A percentile compares a stretch with the other conserved stretches of the same genome.
Conservation (phyloP, 345 rosid species). For the Noccaea caerulescens region DNA sequence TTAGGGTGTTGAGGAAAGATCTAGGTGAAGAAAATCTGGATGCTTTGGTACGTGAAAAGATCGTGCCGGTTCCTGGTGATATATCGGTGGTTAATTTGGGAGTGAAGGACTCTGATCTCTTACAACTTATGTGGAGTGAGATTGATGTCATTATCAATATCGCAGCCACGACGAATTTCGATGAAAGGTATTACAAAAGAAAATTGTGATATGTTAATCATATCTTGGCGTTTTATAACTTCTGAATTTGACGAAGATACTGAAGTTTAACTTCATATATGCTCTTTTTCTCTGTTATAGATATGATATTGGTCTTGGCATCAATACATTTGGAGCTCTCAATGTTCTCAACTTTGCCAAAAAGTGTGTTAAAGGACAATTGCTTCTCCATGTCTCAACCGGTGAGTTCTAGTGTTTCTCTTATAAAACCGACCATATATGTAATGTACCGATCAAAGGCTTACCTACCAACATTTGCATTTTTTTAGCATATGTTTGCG, state of each 20-base stretch:
- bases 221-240: conserved; percentile 8
- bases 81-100: conserved; percentile 59
- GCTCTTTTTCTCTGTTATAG: conserved; percentile 28
- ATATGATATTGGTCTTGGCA: conserved; percentile 45
- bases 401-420: conserved; percentile 34
- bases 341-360: conserved; percentile 46
- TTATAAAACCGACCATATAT: conserved; percentile 5
- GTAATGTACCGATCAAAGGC: not conserved
- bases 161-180: conserved; percentile 80
- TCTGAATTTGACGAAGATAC: not conserved
- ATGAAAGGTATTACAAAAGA: conserved; percentile 60
- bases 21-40: conserved; percentile 49
- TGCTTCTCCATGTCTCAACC: conserved; percentile 50
- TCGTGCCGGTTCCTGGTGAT: conserved; percentile 61
- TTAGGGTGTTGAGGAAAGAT: conserved; percentile 58
- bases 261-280: not conserved
- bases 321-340: conserved; percentile 45
- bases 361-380: conserved; percentile 39
- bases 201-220: not conserved
- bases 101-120: conserved; percentile 46
- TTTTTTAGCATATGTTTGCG: conserved; percentile 41
- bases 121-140: conserved; percentile 54
- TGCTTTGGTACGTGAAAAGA: conserved; percentile 55
- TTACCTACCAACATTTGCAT: not conserved
- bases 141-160: conserved; percentile 61